Evolutionary conservation across 2,329 filamentous ascomycete genomes (phyloP).

Genomic region (Talaromyces atroroseus): DNA sequence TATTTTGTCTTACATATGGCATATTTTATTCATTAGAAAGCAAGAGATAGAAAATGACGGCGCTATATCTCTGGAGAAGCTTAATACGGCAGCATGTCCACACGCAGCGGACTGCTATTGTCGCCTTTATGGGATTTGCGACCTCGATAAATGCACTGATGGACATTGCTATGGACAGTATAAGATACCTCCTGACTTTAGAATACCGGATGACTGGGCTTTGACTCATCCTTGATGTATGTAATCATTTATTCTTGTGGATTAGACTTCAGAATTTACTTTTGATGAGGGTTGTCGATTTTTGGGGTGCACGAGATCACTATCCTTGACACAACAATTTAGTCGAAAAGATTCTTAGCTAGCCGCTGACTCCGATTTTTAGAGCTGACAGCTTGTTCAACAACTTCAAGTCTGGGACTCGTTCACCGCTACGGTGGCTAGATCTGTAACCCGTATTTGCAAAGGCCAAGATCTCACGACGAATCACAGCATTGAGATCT

Average conservation of each 20-base stretch:
- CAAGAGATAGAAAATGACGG: slow-evolving; percentile 13
- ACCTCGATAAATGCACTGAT: slow-evolving; percentile 28
- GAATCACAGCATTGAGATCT: background rate
- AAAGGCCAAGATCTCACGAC: background rate
- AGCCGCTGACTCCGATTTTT: too few relatives aligned
- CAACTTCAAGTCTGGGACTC: background rate
- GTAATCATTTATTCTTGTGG: background rate
- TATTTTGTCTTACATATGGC: slow-evolving; percentile 48
- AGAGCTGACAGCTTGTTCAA: too few relatives aligned
- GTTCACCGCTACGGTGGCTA: background rate
- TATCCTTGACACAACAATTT: too few relatives aligned
- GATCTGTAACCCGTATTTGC: background rate
- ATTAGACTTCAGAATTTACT: too few relatives aligned
- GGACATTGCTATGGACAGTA: slow-evolving; percentile 39
- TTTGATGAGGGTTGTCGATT: too few relatives aligned
- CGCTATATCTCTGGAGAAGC: slow-evolving; percentile 28
- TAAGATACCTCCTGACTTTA: slow-evolving; percentile 31
- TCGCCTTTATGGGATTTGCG: slow-evolving; percentile 39
- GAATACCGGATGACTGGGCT: slow-evolving; percentile 33
- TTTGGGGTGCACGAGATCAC: too few relatives aligned
- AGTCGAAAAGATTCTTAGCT: too few relatives aligned
- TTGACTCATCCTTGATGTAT: slow-evolving; percentile 22
- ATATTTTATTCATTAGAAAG: slow-evolving; percentile 41
- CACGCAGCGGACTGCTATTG: slow-evolving; percentile 41
- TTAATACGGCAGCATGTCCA: slow-evolving; percentile 37